Conservation (phyloP, 352 stramenopile genomes). For the Pythium myriotylum region DNA sequence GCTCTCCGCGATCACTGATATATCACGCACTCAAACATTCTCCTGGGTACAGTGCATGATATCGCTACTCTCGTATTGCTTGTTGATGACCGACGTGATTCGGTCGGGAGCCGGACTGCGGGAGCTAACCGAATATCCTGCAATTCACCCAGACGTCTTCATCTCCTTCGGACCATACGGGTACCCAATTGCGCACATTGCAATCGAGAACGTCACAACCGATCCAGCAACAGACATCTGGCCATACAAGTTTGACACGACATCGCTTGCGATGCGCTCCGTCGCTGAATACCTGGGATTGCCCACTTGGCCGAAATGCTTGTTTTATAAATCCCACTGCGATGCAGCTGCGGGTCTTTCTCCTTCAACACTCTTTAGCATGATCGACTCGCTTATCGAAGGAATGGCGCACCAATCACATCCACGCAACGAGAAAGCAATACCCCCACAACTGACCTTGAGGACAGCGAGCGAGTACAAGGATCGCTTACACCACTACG, state of each 20-base stretch:
- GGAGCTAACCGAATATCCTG: conserved; percentile 7
- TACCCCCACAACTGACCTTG: neutral
- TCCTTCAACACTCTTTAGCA: conserved; percentile 7
- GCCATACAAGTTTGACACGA: conserved; percentile 30
- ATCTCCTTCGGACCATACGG: no score
- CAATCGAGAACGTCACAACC: no score
- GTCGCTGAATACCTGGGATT: conserved; percentile 8
- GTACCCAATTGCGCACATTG: no score
- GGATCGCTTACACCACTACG: conserved; percentile 24
- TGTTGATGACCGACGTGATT: no score
- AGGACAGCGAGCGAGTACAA: conserved; percentile 1
- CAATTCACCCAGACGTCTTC: conserved; percentile 2
- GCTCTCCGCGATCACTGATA: no score
- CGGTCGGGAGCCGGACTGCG: no score
- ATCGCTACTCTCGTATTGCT: conserved; percentile 4
- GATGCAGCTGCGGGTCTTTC: neutral
- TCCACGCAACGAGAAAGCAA: neutral
- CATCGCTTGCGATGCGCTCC: conserved; percentile 21
- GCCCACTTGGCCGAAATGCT: conserved; percentile 6
- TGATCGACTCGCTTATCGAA: conserved; percentile 9
- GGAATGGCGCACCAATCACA: no score
- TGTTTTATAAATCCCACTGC: conserved; percentile 18
- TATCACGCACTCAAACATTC: no score
- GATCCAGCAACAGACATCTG: no score
- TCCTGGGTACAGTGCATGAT: no score